These are phyloP conservation scores for barley (Hordeum vulgare) DNA, from an alignment of 176 grass and related monocot genomes.

Conservation along the genomic window DNA sequence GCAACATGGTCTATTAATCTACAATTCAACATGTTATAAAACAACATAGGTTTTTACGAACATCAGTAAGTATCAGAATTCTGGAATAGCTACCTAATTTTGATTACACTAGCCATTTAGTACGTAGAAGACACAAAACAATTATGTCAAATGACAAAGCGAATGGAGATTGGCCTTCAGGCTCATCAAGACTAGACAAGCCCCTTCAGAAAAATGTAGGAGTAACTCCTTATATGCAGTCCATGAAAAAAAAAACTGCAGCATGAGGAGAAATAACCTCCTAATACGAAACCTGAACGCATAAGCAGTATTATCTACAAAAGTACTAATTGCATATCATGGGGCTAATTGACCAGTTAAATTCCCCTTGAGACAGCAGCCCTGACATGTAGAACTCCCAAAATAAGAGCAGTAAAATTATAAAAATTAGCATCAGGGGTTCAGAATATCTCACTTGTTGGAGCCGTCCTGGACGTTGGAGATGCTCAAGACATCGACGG, in stretches of 20 bases:
- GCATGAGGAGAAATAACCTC: neutral
- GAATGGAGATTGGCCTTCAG: neutral
- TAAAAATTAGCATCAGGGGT: neutral
- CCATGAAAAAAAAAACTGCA: neutral
- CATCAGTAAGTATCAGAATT: neutral
- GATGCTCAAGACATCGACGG: constrained; percentile 77
- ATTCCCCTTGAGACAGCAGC: neutral
- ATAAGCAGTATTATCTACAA: neutral
- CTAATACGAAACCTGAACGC: neutral
- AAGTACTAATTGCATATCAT: neutral
- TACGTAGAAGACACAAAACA: neutral
- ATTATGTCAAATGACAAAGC: neutral
- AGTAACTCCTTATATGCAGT: neutral
- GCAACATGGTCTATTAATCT: neutral
- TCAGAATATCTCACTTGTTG: constrained; percentile 43
- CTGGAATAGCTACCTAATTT: neutral
- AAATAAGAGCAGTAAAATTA: neutral
- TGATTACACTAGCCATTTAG: neutral
- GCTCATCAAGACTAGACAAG: neutral
- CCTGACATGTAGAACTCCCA: neutral
- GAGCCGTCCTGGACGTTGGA: constrained; percentile 92
- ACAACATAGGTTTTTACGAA: neutral
- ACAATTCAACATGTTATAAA: neutral
- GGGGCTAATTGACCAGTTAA: neutral
- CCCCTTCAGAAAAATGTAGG: neutral